Evolutionary conservation across 2,329 filamentous ascomycete species (phyloP).

Genomic region (Geoglossum cookeanum): DNA sequence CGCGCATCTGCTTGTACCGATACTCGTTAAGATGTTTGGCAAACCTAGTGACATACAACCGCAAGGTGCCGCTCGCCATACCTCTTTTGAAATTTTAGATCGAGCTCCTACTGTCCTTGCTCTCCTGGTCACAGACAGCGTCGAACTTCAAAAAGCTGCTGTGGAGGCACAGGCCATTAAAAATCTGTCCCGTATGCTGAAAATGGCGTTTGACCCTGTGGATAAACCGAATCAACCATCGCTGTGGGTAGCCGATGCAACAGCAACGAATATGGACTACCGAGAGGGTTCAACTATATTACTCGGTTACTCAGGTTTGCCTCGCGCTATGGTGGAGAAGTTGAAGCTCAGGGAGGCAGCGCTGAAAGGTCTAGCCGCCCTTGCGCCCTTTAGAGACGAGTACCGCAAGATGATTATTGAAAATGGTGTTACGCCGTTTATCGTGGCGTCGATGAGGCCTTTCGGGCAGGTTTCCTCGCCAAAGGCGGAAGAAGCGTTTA

Average conservation of each 20-base stretch:
- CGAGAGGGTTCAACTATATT: slow-evolving; percentile 18
- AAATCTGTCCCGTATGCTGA: slow-evolving; percentile 42
- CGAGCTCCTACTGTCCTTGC: slow-evolving; percentile 59
- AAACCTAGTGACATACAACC: slow-evolving; percentile 24
- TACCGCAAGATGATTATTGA: slow-evolving; percentile 70
- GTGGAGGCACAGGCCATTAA: slow-evolving; percentile 49
- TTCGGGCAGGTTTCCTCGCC: slow-evolving; percentile 16
- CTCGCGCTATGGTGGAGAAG: slow-evolving; percentile 44
- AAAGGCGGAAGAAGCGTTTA: background rate
- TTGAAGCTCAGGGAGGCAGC: slow-evolving; percentile 59
- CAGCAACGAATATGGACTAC: slow-evolving; percentile 6
- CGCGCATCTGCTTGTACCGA: slow-evolving; percentile 47
- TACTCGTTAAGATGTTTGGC: slow-evolving; percentile 47
- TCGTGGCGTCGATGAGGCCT: slow-evolving; percentile 63
- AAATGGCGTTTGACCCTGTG: slow-evolving; percentile 44
- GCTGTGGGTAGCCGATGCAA: background rate
- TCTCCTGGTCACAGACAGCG: slow-evolving; percentile 58
- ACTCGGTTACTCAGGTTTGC: slow-evolving; percentile 43
- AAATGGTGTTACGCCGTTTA: slow-evolving; percentile 58
- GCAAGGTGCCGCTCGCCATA: slow-evolving; percentile 9
- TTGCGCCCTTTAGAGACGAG: slow-evolving; percentile 64
- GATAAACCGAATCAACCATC: slow-evolving; percentile 16
- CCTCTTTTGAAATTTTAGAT: slow-evolving; percentile 24
- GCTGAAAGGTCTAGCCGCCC: slow-evolving; percentile 60
- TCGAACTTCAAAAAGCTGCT: slow-evolving; percentile 62